A percentile compares a stretch with the other conserved stretches of the same genome.
Conservation (phyloP, 768 basidiomycete species). For the Cystobasidium tubakii region DNA sequence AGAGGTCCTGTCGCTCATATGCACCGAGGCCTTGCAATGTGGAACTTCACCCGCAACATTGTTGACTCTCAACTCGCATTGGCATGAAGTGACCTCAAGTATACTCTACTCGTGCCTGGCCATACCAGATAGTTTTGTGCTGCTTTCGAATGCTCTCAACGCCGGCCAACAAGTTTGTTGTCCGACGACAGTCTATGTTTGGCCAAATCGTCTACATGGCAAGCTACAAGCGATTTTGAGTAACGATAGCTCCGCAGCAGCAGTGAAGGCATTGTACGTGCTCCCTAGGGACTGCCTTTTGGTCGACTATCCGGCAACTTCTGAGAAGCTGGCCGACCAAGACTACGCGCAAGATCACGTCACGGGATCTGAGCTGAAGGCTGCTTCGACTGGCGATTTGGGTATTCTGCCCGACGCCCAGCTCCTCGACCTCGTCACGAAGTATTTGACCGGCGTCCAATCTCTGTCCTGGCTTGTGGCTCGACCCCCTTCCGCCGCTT, state of each 20-base stretch:
- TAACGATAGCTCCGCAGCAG: not conserved
- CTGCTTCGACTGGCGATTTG: not conserved
- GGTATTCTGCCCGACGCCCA: not conserved
- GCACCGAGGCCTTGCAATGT: not conserved
- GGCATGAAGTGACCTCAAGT: not conserved
- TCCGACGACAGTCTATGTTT: not conserved
- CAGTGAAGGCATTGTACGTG: not conserved
- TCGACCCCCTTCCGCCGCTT: slow-evolving; percentile 7
- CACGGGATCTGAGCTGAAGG: not conserved
- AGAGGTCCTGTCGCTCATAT: slow-evolving; percentile 11
- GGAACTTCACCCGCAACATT: not conserved
- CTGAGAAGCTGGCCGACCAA: not conserved
- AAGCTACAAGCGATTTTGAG: slow-evolving; percentile 11
- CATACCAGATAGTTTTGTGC: not conserved
- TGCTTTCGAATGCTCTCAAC: not conserved
- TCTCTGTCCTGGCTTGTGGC: not conserved
- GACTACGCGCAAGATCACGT: not conserved
- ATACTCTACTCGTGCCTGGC: slow-evolving; percentile 16
- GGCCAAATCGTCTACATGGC: not conserved
- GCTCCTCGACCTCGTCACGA: not conserved
- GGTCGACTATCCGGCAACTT: not conserved
- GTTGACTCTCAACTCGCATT: slow-evolving; percentile 4
- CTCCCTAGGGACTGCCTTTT: not conserved
- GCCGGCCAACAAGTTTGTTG: not conserved
- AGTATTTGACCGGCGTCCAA: not conserved